Evolutionary conservation across 1,284 basidiomycete genomes (phyloP).

Genomic region (Sanghuangporus sanghuang): DNA sequence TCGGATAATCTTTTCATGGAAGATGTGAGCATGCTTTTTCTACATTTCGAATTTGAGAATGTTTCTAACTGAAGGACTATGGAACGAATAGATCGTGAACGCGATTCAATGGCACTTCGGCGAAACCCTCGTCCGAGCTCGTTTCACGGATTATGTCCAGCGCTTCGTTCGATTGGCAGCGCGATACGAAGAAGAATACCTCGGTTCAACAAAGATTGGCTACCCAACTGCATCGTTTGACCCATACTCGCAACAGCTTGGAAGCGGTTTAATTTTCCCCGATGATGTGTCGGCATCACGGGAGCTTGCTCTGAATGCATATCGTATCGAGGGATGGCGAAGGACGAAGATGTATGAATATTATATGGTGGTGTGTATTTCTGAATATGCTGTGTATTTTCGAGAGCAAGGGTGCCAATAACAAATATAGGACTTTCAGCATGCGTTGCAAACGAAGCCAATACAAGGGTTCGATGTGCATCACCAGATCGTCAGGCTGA

Average conservation of each 20-base stretch:
- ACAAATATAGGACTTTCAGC: slow-evolving; percentile 49
- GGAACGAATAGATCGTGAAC: slow-evolving; percentile 47
- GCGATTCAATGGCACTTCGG: slow-evolving; percentile 75
- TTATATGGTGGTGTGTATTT: slow-evolving; percentile 45
- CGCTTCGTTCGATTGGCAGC: slow-evolving; percentile 75
- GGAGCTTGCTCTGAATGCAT: slow-evolving; percentile 65
- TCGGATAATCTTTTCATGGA: slow-evolving; percentile 87
- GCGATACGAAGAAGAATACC: slow-evolving; percentile 71
- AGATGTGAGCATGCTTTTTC: slow-evolving; percentile 55
- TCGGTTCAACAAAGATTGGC: slow-evolving; percentile 62
- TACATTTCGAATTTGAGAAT: neutral
- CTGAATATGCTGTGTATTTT: neutral
- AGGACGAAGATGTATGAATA: slow-evolving; percentile 62
- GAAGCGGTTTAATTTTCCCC: slow-evolving; percentile 63
- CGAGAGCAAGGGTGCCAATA: neutral
- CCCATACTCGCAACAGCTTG: slow-evolving; percentile 40
- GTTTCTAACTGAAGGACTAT: neutral
- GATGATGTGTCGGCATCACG: slow-evolving; percentile 55
- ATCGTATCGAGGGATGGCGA: slow-evolving; percentile 79
- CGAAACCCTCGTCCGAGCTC: slow-evolving; percentile 71
- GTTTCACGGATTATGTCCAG: slow-evolving; percentile 72
- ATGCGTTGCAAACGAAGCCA: slow-evolving; percentile 36
- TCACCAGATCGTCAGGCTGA: slow-evolving; percentile 69
- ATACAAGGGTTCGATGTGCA: slow-evolving; percentile 64
- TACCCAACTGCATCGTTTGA: slow-evolving; percentile 45